Conservation (phyloP, 371 early-diverging fungal species). For the Apophysomyces sp. region DNA sequence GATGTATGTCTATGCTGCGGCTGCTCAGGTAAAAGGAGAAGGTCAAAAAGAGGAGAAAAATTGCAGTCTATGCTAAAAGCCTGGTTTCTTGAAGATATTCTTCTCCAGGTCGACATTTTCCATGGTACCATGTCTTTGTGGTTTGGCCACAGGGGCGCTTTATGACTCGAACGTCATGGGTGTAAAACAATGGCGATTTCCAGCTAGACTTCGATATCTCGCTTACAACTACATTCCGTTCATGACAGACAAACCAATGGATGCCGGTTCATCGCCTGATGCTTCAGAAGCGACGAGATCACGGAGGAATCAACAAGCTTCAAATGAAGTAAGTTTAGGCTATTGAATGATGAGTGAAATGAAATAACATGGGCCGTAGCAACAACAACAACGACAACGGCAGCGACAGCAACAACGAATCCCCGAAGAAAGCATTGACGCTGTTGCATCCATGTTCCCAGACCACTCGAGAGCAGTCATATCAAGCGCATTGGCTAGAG, state of each 20-base stretch:
- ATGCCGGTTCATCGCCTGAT: neutral
- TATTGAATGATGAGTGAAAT: neutral
- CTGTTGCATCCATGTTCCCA: constrained; percentile 53
- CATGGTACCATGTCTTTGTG: constrained; percentile 48
- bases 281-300: neutral
- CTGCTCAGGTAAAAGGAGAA: constrained; percentile 44
- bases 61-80: too few relatives aligned
- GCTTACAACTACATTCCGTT: constrained; percentile 23
- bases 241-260: neutral
- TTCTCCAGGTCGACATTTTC: constrained; percentile 50
- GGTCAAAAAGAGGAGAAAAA: neutral
- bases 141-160: constrained; percentile 52
- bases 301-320: neutral
- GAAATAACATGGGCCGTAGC: neutral
- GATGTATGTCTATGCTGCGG: constrained; percentile 54
- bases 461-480: constrained; percentile 46
- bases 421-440: constrained; percentile 46
- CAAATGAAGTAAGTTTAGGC: neutral
- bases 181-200: constrained; percentile 58
- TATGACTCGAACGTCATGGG: constrained; percentile 47
- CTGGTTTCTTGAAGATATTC: too few relatives aligned
- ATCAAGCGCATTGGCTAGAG: constrained; percentile 37
- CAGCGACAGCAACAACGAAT: constrained; percentile 2
- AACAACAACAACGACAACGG: neutral
- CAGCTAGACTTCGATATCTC: constrained; percentile 26